Evolutionary conservation across 257 asterid genomes (phyloP), one percentile per base, ranked within the genome.

Genomic region (Solanum virginianum): DNA sequence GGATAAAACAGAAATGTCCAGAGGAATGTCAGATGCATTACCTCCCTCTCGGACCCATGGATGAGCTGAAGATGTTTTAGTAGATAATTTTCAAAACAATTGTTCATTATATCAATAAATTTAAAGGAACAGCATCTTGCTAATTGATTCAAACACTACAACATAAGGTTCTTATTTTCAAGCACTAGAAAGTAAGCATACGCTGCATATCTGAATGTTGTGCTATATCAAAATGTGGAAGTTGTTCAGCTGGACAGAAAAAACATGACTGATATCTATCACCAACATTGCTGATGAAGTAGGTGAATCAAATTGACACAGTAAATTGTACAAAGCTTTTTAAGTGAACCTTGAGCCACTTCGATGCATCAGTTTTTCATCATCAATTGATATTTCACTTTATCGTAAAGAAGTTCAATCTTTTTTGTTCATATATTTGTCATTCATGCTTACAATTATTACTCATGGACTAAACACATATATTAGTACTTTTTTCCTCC

Each of bases 1-100:
- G 49, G 92, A 90, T 75, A 94, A 88, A 81, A 94, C 94, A 68
- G 97, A 94, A 57, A 94, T 94, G 91, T 94, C 98, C 17, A 94
- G 89, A 54, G 98, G 98, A 84, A 94, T 94, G 87, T 94, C 98
- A 22, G 95, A 93, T 83, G 98, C 98, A 88, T 92, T 91, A 54
- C 98, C 98, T 83, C 98, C 98, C 88, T 94, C 98, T 81, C 98
- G 91, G 79, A 94, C 98, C 98, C 98, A 94, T 71, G 94, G 90
- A 88, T 94, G 95, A 24, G 98, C 98, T 93, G 95, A 79, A 89
- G 85, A 88, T 83, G 83, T 85, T 77, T 10, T 0, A 51, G 63
- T 29, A 77, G 63, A 77, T 9, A 15, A 29, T 8, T 72, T 77
- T 51, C 17, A 77, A 5, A 77, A 51, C 26, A 49, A 49, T 14